Percentiles rank a stretch among this genome's conserved stretches.
Evolutionary conservation across 2,329 filamentous ascomycete species (phyloP).

Genomic region (Lasiodiplodia hormozganensis): DNA sequence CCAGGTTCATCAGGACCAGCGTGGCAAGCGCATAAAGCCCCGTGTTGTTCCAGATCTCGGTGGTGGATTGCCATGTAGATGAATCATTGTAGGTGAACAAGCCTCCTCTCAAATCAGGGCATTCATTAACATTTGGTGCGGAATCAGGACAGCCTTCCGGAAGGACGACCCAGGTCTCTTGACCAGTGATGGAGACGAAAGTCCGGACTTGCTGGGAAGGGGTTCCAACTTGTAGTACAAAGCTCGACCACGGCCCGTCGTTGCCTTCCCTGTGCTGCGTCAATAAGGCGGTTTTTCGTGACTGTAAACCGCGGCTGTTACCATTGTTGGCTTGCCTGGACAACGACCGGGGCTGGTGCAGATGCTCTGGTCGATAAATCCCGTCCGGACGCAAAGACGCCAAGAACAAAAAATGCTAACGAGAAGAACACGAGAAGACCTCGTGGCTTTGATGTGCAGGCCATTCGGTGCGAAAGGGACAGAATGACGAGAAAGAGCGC

Average conservation of each 20-base stretch:
- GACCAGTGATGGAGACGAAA: slow-evolving; percentile 41
- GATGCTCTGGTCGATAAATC: background rate
- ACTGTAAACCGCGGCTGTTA: background rate
- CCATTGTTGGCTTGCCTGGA: slow-evolving; percentile 13
- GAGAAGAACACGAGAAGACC: background rate
- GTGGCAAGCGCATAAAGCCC: slow-evolving; percentile 1
- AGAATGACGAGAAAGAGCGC: too few relatives aligned
- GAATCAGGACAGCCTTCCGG: slow-evolving; percentile 42
- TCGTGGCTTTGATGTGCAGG: background rate
- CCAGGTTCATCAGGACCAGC: background rate
- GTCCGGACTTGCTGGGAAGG: slow-evolving; percentile 39
- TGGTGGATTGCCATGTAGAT: slow-evolving; percentile 32
- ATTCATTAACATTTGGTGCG: slow-evolving; percentile 35
- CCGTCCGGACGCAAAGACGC: background rate
- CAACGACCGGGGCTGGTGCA: slow-evolving; percentile 4
- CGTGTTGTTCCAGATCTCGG: slow-evolving; percentile 15
- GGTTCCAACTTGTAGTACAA: slow-evolving; percentile 39
- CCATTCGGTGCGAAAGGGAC: background rate
- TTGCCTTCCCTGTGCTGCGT: slow-evolving; percentile 37
- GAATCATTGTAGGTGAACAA: slow-evolving; percentile 41
- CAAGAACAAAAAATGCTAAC: background rate
- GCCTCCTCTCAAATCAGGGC: slow-evolving; percentile 39
- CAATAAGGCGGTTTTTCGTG: background rate
- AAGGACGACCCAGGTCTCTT: slow-evolving; percentile 44
- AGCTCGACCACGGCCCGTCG: slow-evolving; percentile 43